A percentile compares a stretch with the other conserved stretches of the same genome.
phyloP scores from a whole-genome alignment of 75 land plant species.

The Chamaecyparis obtusa region DNA sequence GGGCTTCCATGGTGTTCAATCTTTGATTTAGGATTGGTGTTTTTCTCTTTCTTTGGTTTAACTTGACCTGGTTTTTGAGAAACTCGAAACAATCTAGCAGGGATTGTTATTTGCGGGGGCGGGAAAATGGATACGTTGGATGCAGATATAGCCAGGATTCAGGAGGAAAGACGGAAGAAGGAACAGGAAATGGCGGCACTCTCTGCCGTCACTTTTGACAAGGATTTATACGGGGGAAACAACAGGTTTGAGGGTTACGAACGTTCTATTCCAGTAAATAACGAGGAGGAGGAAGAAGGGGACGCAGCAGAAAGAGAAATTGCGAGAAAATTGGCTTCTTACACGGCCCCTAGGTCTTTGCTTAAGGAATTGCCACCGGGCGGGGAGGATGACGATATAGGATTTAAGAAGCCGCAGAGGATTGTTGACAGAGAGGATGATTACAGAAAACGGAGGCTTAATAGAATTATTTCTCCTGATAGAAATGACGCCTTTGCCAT shows the following conservation, averaged over 20 bases:
- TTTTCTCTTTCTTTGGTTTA: not conserved
- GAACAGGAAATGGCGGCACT: constrained; percentile 73
- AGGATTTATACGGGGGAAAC: constrained; percentile 66
- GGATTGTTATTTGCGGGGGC: not conserved
- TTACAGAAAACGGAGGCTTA: constrained; percentile 75
- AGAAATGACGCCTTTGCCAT: constrained; percentile 89
- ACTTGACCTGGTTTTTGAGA: not conserved
- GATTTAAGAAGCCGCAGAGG: constrained; percentile 74
- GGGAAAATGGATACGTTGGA: constrained; percentile 46
- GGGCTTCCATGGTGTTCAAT: too few species aligned
- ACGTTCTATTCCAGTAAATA: constrained; percentile 74
- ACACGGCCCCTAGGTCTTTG: constrained; percentile 79
- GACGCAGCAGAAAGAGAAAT: constrained; percentile 55
- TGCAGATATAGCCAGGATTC: constrained; percentile 64
- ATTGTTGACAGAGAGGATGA: constrained; percentile 92
- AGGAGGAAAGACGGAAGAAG: constrained; percentile 84
- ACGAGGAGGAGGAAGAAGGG: constrained; percentile 72
- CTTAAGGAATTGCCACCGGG: constrained; percentile 61
- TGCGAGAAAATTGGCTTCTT: constrained; percentile 71
- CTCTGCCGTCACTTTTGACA: constrained; percentile 65
- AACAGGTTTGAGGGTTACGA: constrained; percentile 67
- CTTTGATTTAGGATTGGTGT: too few species aligned
- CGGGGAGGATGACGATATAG: constrained; percentile 41
- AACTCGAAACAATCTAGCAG: not conserved
- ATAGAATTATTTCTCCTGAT: constrained; percentile 80